Base-by-base conservation (phyloP, 768 basidiomycete genomes). In the Phanerochaete sordida region DNA sequence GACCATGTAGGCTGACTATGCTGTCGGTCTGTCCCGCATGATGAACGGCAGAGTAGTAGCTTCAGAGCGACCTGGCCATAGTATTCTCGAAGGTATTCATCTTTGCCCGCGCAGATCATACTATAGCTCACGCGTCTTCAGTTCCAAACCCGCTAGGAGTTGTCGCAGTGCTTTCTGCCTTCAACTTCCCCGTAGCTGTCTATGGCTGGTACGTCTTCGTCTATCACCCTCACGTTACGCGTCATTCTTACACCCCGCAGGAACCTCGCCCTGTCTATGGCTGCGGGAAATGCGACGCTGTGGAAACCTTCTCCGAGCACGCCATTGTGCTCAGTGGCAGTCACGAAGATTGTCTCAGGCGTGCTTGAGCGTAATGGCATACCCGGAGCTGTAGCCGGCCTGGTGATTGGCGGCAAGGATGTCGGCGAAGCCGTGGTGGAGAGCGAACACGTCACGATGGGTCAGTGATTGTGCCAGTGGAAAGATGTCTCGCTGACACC, bases 251-350 rank as follows among this genome's bases (percentile, higher is more conserved):
- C 21, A 11, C 21, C 3, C 15, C 23, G 27, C 68, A 94, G 95
- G 95, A 98, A 98, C 73, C 76, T 96, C 52, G 84, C 93, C 1
- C 79, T 98, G 24, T 91, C 94, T 3, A 75, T 98, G 59, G 88
- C 91, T 1, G 89, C 91, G 28, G 95, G 95, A 19, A 98, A 98
- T 72, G 88, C 93, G 1, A 95, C 93, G 0, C 72, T 98, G 48
- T 98, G 95, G 95, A 98, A 98, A 70, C 95, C 95, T 7, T 90
- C 94, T 0, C 92, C 88, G 1, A 90, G 82, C 2, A 98, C 95
- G 0, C 88, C 95, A 3, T 74, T 96, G 35, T 95, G 88, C 70
- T 81, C 94, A n/a, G 89, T 98, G 59, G 96, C 95, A 0, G 84
- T 94, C 24, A 95, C 92, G 24, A 87, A 84, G 70, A 91, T 98